phyloP scores from a whole-genome alignment of 345 rosid species.

The Brassica carinata region DNA sequence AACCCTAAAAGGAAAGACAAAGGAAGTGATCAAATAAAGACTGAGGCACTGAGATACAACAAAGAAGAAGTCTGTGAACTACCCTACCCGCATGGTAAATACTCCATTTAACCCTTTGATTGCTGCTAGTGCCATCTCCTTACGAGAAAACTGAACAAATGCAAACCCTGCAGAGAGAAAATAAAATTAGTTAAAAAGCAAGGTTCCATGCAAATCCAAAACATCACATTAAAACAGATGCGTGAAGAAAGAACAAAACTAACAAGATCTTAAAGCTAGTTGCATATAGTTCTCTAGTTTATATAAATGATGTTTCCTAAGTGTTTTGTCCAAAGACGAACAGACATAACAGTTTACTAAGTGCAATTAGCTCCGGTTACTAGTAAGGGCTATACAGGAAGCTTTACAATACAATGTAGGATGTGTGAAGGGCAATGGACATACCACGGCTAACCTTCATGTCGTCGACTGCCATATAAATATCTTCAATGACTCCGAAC shows the following conservation, averaged over 20 bases:
- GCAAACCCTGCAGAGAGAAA: slow-evolving; percentile 67
- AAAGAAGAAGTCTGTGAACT: slow-evolving; percentile 32
- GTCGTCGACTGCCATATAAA: slow-evolving; percentile 68
- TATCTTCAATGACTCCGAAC: slow-evolving; percentile 70
- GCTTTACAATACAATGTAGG: not conserved
- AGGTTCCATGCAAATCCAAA: slow-evolving; percentile 6
- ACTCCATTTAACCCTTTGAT: slow-evolving; percentile 72
- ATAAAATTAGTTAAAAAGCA: not conserved
- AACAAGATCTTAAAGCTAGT: not conserved
- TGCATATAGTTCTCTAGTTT: not conserved
- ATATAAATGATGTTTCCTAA: slow-evolving; percentile 3
- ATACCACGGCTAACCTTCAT: slow-evolving; percentile 71
- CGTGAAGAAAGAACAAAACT: slow-evolving; percentile 2
- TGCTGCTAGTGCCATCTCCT: slow-evolving; percentile 87
- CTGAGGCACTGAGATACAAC: not conserved
- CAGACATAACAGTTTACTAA: not conserved
- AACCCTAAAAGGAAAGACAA: slow-evolving; percentile 57
- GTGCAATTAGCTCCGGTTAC: not conserved
- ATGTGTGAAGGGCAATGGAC: slow-evolving; percentile 29
- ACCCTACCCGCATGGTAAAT: slow-evolving; percentile 73
- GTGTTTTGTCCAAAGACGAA: not conserved
- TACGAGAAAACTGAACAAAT: slow-evolving; percentile 70
- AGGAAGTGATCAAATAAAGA: slow-evolving; percentile 12
- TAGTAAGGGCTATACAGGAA: not conserved
- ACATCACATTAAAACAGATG: not conserved